Conservation (phyloP, 2,329 filamentous ascomycete genomes). For the Phaeosphaeriaceae sp. region DNA sequence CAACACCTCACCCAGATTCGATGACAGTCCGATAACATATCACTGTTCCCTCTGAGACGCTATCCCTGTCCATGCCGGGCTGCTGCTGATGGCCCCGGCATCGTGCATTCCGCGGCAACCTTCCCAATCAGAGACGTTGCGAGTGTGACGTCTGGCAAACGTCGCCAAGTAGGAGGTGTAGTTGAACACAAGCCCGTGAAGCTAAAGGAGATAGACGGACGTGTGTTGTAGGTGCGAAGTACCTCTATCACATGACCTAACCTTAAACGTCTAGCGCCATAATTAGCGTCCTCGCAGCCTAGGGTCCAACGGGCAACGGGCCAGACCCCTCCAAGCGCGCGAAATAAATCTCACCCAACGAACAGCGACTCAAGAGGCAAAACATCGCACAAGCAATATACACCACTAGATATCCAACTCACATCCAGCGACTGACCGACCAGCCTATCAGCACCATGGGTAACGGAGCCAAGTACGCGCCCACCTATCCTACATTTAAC, state of each 20-base stretch:
- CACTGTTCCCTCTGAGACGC: neutral
- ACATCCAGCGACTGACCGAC: slow-evolving; percentile 22
- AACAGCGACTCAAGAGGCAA: slow-evolving; percentile 1
- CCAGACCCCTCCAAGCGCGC: slow-evolving; percentile 28
- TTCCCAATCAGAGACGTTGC: neutral
- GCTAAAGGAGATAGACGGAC: neutral
- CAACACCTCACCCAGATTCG: slow-evolving; percentile 5
- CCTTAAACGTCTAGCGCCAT: neutral
- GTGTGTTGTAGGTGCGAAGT: neutral
- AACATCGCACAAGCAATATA: slow-evolving; percentile 9
- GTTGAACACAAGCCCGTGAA: neutral
- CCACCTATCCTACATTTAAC: neutral
- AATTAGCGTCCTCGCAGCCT: neutral
- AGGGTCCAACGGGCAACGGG: slow-evolving; percentile 13
- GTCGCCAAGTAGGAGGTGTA: neutral
- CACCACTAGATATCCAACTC: slow-evolving; percentile 7
- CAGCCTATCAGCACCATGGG: slow-evolving; percentile 34
- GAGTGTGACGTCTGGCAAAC: neutral
- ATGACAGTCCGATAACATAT: slow-evolving; percentile 19
- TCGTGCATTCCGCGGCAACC: neutral
- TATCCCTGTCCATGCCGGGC: neutral
- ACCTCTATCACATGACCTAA: neutral
- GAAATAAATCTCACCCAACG: slow-evolving; percentile 35
- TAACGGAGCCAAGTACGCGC: slow-evolving; percentile 48
- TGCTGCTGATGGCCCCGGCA: neutral